A percentile compares a stretch with the other conserved stretches of the same genome.
phyloP scores from a whole-genome alignment of 495 filamentous ascomycete genomes.

The Xylaria telfairii region DNA sequence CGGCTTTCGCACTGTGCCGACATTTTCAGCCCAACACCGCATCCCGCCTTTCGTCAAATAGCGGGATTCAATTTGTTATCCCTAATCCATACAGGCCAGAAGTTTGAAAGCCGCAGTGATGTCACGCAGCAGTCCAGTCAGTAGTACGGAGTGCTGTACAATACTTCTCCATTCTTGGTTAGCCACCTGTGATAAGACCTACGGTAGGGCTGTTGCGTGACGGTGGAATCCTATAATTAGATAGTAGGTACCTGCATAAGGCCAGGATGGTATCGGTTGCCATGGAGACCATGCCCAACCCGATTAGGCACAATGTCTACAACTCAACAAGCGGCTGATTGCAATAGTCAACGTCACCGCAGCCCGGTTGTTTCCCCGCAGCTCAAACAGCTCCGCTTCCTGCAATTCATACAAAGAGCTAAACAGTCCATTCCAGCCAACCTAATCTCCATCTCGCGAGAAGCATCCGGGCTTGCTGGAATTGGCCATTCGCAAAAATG shows the following conservation, averaged over 20 bases:
- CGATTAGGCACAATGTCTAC: slow-evolving; percentile 9
- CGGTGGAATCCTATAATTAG: slow-evolving; percentile 13
- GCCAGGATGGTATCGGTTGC: slow-evolving; percentile 11
- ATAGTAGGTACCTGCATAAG: slow-evolving; percentile 8
- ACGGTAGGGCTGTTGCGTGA: not conserved
- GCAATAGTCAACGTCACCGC: not conserved
- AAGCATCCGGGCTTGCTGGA: slow-evolving; percentile 36
- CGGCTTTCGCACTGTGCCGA: not conserved
- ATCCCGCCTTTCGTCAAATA: not conserved
- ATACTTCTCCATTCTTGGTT: not conserved
- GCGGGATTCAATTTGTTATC: not conserved
- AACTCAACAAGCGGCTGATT: not conserved
- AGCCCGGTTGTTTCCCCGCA: not conserved
- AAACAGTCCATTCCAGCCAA: slow-evolving; percentile 34
- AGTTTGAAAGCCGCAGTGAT: not conserved
- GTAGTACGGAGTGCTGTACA: no score
- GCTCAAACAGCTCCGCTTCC: not conserved
- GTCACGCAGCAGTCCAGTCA: no score
- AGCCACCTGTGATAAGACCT: not conserved
- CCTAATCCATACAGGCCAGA: no score
- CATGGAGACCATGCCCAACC: slow-evolving; percentile 20
- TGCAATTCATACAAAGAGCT: not conserved
- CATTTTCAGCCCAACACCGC: not conserved
- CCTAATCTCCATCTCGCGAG: slow-evolving; percentile 21
- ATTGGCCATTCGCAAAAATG: slow-evolving; percentile 34